These are phyloP conservation scores for Solanum chiquidenum DNA, from an alignment of 257 asterid genomes.

Conservation along the genomic window DNA sequence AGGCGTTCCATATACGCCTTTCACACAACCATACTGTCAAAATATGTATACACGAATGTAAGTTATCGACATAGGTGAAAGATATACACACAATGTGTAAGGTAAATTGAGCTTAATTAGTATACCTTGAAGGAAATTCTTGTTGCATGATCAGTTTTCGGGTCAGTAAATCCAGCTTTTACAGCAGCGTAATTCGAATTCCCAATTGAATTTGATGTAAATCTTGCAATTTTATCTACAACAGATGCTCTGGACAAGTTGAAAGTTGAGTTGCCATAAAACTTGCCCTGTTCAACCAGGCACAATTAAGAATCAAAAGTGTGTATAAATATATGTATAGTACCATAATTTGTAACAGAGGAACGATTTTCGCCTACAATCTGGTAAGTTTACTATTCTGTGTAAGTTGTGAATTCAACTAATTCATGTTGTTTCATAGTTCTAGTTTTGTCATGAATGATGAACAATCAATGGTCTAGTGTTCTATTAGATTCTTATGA, in stretches of 20 bases:
- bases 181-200: slow-evolving; percentile 27
- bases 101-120: not conserved
- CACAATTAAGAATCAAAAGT: not conserved
- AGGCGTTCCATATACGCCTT: slow-evolving; percentile 85
- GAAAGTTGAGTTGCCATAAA: slow-evolving; percentile 39
- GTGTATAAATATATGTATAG: not conserved
- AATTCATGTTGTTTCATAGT: not conserved
- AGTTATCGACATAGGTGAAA: not conserved
- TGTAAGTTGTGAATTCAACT: not conserved
- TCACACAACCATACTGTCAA: slow-evolving; percentile 67
- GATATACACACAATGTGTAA: not conserved
- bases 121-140: slow-evolving; percentile 76
- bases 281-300: slow-evolving; percentile 37
- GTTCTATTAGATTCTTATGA: not conserved
- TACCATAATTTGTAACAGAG: not conserved
- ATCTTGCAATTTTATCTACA: slow-evolving; percentile 16
- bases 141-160: slow-evolving; percentile 46
- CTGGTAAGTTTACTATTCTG: not conserved
- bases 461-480: not conserved
- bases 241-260: slow-evolving; percentile 44
- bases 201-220: slow-evolving; percentile 33
- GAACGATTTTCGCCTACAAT: not conserved
- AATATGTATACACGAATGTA: not conserved
- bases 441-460: not conserved
- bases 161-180: slow-evolving; percentile 42